A percentile compares a stretch with the other conserved stretches of the same genome.
These are phyloP conservation scores for Sclerospora graminicola DNA, from an alignment of 352 stramenopile genomes.

Conservation along the genomic window DNA sequence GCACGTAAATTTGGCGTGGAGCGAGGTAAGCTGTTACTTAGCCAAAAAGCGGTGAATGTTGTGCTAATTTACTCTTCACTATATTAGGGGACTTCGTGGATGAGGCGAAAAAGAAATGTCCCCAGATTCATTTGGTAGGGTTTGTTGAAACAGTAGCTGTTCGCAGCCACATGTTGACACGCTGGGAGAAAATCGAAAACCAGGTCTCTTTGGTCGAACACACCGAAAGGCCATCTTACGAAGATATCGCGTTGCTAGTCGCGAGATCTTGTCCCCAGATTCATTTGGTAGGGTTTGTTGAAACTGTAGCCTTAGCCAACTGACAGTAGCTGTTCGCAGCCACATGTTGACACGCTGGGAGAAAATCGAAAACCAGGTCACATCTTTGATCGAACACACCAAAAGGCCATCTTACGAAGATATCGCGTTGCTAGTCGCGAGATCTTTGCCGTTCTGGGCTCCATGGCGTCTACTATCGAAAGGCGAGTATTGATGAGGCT, in stretches of 20 bases:
- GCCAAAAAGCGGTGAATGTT: neutral
- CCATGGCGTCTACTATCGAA: constrained; percentile 44
- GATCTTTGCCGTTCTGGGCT: constrained; percentile 57
- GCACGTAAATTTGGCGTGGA: constrained; percentile 61
- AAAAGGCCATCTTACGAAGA: constrained; percentile 72
- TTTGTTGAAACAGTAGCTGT: constrained; percentile 10
- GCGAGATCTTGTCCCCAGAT: constrained; percentile 74
- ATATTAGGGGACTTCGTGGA: constrained; percentile 38
- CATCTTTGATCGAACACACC: constrained; percentile 58
- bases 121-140: too few relatives aligned
- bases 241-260: constrained; percentile 68
- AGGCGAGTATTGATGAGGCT: constrained; percentile 73
- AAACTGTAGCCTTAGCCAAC: neutral
- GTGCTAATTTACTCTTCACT: neutral
- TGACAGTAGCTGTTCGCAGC: constrained; percentile 26
- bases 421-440: constrained; percentile 71
- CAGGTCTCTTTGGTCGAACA: constrained; percentile 49
- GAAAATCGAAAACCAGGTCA: constrained; percentile 59
- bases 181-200: constrained; percentile 61
- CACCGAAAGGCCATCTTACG: constrained; percentile 74
- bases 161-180: constrained; percentile 73
- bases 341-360: constrained; percentile 72
- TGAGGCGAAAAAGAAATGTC: constrained; percentile 43
- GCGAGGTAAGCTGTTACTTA: constrained; percentile 21
- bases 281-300: constrained; percentile 44